Base-by-base conservation (phyloP, 1,284 basidiomycete genomes). In the Inonotus hispidus region DNA sequence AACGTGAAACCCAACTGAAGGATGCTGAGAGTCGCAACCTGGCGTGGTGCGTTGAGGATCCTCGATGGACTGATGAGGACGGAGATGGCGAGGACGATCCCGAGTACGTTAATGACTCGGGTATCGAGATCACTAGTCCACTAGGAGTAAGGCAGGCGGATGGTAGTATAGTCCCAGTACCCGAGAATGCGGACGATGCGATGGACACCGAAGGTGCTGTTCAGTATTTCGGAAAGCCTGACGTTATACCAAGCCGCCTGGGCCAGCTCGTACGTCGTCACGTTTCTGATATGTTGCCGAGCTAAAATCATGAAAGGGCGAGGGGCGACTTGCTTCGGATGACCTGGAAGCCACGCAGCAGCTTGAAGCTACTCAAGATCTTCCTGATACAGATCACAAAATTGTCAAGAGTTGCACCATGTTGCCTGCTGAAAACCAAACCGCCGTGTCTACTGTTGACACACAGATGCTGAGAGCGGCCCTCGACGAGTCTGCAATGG, bases 161-260 rank as follows among this genome's bases (percentile, higher is more conserved):
- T 13, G 82, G 82, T 2, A 62, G 67, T 6, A 77, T 84, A 58
- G 71, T 75, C 21, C 71, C 77, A 11, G 66, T 79, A 11, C 66
- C 71, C 46, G 66, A 27, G 41, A 43, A 38, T 65, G 69, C 56
- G 65, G 70, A 52, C 62, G 49, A 60, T 37, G 50, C 59, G 16
- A 58, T 60, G 32, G 59, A 55, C 8, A 62, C 63, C 59, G 66
- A 68, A 73, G 68, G 46, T 27, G 77, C 81, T 68, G 74, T 75
- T 16, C 75, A 79, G 53, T 87, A 82, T 63, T 75, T 71, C 25
- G 87, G 85, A 10, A 67, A 73, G 38, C 72, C 76, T 3, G 84
- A 87, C 66, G 68, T 68, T 27, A 77, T 84, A 1, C 86, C 85
- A 2, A 78, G 74, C 10, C 76, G 77, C 58, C 76, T 90, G 27